Evolutionary conservation across 768 basidiomycete species (phyloP).

Genomic region (Mycena leptocephala): DNA sequence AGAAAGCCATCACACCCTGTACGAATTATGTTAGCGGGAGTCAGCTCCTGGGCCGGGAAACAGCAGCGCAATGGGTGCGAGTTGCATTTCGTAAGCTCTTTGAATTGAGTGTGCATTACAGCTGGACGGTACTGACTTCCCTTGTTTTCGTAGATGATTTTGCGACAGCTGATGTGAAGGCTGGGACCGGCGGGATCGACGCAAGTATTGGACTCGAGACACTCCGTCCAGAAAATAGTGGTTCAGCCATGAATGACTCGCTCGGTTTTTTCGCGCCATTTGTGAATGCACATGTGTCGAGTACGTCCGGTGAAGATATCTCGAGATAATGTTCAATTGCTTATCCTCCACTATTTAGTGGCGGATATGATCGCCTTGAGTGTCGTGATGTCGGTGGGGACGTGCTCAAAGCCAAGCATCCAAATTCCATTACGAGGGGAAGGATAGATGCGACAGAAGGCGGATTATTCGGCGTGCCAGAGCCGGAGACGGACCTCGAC

Average conservation of each 20-base stretch:
- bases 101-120: too few species aligned
- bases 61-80: slow-evolving; percentile 36
- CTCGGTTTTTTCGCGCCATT: slow-evolving; percentile 32
- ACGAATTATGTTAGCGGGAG: slow-evolving; percentile 34
- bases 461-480: slow-evolving; percentile 39
- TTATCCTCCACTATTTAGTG: slow-evolving; percentile 19
- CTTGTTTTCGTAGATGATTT: slow-evolving; percentile 40
- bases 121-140: too few species aligned
- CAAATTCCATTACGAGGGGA: slow-evolving; percentile 38
- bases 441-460: slow-evolving; percentile 41
- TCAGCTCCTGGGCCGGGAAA: slow-evolving; percentile 33
- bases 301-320: background rate
- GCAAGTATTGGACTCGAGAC: slow-evolving; percentile 44
- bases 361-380: slow-evolving; percentile 42
- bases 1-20: slow-evolving; percentile 36
- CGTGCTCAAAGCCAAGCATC: slow-evolving; percentile 34
- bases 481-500: slow-evolving; percentile 37
- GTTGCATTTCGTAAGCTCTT: slow-evolving; percentile 34
- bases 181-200: slow-evolving; percentile 43
- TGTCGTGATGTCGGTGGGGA: slow-evolving; percentile 30
- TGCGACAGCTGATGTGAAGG: slow-evolving; percentile 36
- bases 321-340: background rate
- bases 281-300: slow-evolving; percentile 26
- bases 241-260: slow-evolving; percentile 35
- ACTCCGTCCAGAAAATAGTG: slow-evolving; percentile 34